Conservation (phyloP, 495 filamentous ascomycete species). For the Aspergillus cristatus region DNA sequence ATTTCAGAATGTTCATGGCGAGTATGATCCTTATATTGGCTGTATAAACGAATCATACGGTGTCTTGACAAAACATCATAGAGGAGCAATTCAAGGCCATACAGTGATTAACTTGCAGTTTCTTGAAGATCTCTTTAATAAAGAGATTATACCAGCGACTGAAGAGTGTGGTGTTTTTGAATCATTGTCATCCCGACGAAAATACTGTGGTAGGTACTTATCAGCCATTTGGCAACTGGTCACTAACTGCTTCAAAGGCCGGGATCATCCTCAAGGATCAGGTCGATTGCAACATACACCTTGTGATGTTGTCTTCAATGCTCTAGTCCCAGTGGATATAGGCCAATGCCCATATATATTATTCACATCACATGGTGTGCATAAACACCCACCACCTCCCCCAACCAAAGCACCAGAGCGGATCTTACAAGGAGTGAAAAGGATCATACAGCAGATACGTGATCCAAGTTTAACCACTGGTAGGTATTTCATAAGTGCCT, state of each 20-base stretch:
- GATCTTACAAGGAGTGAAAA: conserved; percentile 3
- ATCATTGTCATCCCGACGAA: too few relatives aligned
- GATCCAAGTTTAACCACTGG: conserved; percentile 2
- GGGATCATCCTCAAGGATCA: not conserved
- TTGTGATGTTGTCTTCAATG: conserved; percentile 6
- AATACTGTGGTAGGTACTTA: too few relatives aligned
- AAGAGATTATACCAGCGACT: too few relatives aligned
- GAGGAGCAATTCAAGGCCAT: too few relatives aligned
- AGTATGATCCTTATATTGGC: too few relatives aligned
- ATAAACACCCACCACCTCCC: not conserved
- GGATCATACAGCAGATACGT: not conserved
- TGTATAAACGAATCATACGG: too few relatives aligned
- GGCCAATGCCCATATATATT: conserved; percentile 2
- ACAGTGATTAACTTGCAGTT: too few relatives aligned
- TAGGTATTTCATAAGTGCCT: conserved; percentile 4
- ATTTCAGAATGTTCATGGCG: too few relatives aligned
- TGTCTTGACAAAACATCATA: too few relatives aligned
- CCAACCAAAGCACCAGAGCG: conserved; percentile 3
- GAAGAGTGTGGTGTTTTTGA: too few relatives aligned
- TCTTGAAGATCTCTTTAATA: too few relatives aligned
- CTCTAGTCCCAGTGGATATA: conserved; percentile 5
- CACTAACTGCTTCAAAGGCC: not conserved
- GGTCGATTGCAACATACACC: not conserved
- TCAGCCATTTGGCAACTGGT: not conserved
- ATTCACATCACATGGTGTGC: conserved; percentile 4